A percentile compares a stretch with the other conserved stretches of the same genome.
These are phyloP conservation scores for Corymbia citriodora DNA, from an alignment of 441 rosid species.

Conservation along the genomic window DNA sequence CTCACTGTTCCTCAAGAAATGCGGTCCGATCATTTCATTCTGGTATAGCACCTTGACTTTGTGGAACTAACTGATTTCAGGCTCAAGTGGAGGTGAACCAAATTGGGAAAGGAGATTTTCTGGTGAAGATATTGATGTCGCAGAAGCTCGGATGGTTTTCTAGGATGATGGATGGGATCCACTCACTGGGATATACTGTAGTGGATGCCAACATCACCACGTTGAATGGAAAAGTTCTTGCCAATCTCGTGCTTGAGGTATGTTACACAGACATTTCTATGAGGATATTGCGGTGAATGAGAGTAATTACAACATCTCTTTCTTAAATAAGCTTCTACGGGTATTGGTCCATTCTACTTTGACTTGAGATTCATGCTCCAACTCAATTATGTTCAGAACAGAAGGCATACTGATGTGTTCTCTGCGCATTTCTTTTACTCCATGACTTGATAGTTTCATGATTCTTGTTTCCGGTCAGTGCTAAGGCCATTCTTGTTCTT, in stretches of 20 bases:
- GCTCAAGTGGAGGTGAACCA: constrained; percentile 49
- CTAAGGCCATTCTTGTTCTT: constrained; percentile 6
- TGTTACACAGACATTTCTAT: background rate
- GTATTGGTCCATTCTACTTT: background rate
- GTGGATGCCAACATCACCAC: constrained; percentile 71
- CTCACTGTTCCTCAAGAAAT: background rate
- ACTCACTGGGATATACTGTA: constrained; percentile 46
- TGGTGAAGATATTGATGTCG: constrained; percentile 39
- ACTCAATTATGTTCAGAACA: background rate
- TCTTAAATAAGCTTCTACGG: background rate
- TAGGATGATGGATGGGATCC: constrained; percentile 48
- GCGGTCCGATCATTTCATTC: background rate
- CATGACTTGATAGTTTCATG: background rate
- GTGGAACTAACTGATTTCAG: constrained; percentile 17
- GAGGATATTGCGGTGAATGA: background rate
- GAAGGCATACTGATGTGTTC: background rate
- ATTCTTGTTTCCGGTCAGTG: background rate
- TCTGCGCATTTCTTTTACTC: background rate
- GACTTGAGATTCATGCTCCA: background rate
- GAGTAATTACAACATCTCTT: background rate
- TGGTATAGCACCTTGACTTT: background rate
- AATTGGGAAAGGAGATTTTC: constrained; percentile 40
- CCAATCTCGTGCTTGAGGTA: constrained; percentile 66
- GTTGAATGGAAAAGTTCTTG: constrained; percentile 35
- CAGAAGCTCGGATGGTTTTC: constrained; percentile 49